Evolutionary conservation across 306 rosid species (phyloP), one percentile per base, ranked within the genome.

Genomic region (Vicia sativa): DNA sequence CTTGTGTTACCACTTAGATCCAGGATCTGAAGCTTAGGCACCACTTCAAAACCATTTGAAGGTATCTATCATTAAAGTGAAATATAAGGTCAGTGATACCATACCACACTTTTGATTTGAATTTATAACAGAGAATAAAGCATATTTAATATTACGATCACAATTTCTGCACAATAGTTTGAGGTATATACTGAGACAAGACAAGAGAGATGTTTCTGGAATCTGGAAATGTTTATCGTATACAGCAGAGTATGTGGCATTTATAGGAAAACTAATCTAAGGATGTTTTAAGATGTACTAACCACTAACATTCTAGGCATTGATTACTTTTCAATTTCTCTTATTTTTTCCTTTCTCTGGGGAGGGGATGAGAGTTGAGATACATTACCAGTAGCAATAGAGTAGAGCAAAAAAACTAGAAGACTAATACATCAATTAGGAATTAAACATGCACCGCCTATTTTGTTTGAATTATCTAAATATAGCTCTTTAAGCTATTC

Each of bases 1-100:
- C 82, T 77, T 45, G 85, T 68, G 65, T 83, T 87, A 68, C 93
- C 91, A 76, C 96, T 85, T 73, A 92, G 82, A 78, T 92, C 90
- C 63, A 90, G 84, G 81, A 87, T 73, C 82, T 83, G 93, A 78
- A 92, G 88, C 84, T 55, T 78, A 53, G 96, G 87, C 66, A 81
- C 81, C 21, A 76, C 87, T 81, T 87, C 84, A 78, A 87, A 88
- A 67, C 96, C 93, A 83, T 85, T 84, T 26, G 80, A 77, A 73
- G 96, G 96, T 78, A 92, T 88, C 98, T 92, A 72, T 78, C 43
- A 9, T 74, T 66, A 60, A 60, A 62, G 45, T 34, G 74, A 46
- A 12, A 45, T 70, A 62, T 15, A 62, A 46, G 68, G 43, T 77
- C 58, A 71, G 56, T 77, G 45, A 71, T 66, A 77, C 57, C 54